Evolutionary conservation across 768 basidiomycete genomes (phyloP), one percentile per base, ranked within the genome.

Genomic region (Russula lepida): DNA sequence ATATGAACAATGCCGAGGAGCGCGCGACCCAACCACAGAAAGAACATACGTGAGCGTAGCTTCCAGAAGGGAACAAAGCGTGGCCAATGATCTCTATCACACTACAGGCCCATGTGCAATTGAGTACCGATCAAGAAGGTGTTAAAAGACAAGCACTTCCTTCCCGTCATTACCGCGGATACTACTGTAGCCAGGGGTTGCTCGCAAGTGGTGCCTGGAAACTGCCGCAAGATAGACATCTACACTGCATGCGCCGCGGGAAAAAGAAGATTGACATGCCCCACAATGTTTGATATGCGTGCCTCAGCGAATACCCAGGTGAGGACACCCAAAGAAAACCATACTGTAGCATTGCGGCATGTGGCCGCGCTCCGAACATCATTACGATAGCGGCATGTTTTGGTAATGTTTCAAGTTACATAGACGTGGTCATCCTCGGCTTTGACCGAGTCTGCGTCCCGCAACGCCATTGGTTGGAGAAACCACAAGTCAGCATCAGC

Each of bases 101-200:
- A 44, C 37, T 35, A 25, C 30, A 41, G 32, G 32, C 30, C 19
- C 54, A 28, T 43, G n/a, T 35, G 49, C 43, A 46, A 37, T 54
- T 54, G 46, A 54, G 56, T 61, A 44, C 52, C 52, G 37, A 28
- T 43, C 15, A 21, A 49, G 37, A 35, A 47, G 21, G 39, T 56
- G 39, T 41, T 56, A 41, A 50, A 56, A 61, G 23, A 32, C 46
- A 28, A 54, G 23, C 23, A 21, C 37, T 21, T 43, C n/a, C 11
- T 44, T 44, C 30, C 41, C 27, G 3, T 39, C 43, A 57, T 39
- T 43, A 28, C 60, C 56, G 60, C 60, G 60, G 60, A 37, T 47
- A 47, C 39, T 27, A n/a, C 9, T n/a, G 43, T 44, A 23, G 25
- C 23, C 21, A 50, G 47, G 30, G 28, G 43, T 33, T 59, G 13